Evolutionary conservation across 306 rosid species (phyloP).

Genomic region (Pachyrhizus erosus): DNA sequence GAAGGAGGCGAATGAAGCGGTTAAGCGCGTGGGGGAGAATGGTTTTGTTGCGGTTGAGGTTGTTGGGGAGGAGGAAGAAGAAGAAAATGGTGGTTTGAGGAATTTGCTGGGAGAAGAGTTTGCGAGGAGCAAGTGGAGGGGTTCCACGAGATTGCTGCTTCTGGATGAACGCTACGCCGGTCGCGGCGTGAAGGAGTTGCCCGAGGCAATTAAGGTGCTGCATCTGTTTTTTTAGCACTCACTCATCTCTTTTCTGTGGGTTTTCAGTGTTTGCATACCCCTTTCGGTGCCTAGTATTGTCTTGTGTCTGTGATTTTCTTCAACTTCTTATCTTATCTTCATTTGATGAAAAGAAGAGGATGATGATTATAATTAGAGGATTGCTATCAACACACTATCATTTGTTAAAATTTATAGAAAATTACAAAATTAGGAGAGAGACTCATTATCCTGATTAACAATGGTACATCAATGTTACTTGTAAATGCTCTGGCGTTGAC

Average conservation of each 20-base stretch:
- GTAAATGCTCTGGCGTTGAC: not conserved
- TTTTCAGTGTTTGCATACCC: conserved; percentile 34
- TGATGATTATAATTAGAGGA: not conserved
- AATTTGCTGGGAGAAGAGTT: conserved; percentile 73
- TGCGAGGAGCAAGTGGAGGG: conserved; percentile 73
- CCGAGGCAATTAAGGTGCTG: conserved; percentile 96
- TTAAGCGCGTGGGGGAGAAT: conserved; percentile 49
- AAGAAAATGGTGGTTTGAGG: conserved; percentile 54
- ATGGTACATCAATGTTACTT: conserved; percentile 9
- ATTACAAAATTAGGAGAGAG: too few species aligned
- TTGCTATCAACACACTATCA: too few species aligned
- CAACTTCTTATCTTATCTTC: conserved; percentile 4
- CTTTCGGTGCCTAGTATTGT: not conserved
- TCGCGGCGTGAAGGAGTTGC: conserved; percentile 59
- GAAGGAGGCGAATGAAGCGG: conserved; percentile 37
- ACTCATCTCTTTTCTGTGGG: conserved; percentile 48
- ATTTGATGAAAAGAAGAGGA: not conserved
- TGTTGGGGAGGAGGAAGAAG: conserved; percentile 65
- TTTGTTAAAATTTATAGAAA: too few species aligned
- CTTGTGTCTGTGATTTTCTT: not conserved
- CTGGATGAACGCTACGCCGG: conserved; percentile 69
- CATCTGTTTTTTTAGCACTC: conserved; percentile 46
- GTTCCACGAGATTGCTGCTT: conserved; percentile 79
- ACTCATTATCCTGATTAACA: too few species aligned
- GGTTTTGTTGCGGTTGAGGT: conserved; percentile 63